Evolutionary conservation across 192 early-diverging fungal genomes (phyloP).

Genomic region (Backusella sp.): DNA sequence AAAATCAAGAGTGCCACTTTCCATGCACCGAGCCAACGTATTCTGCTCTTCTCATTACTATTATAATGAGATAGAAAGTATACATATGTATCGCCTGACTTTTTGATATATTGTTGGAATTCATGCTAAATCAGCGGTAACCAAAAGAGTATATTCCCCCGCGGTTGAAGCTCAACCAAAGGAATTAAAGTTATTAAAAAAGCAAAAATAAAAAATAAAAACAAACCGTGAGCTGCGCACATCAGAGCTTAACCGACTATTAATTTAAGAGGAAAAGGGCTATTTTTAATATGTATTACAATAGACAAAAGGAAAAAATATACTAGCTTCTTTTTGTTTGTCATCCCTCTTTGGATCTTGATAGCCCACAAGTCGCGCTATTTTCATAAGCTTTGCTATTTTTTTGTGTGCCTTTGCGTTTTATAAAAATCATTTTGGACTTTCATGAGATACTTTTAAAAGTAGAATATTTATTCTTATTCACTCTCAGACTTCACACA

Average conservation of each 20-base stretch:
- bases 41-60: background rate
- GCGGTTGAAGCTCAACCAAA: background rate
- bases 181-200: background rate
- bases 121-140: background rate
- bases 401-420: too few relatives aligned
- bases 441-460: too few relatives aligned
- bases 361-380: background rate
- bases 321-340: background rate
- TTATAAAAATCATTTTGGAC: background rate
- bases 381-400: background rate
- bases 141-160: background rate
- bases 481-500: too few relatives aligned
- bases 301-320: background rate
- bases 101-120: background rate
- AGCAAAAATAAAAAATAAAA: background rate
- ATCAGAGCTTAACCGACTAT: background rate
- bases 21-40: background rate
- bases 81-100: background rate
- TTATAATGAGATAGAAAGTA: background rate
- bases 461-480: too few relatives aligned
- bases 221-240: background rate
- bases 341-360: background rate
- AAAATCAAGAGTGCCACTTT: background rate
- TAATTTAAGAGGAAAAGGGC: background rate
- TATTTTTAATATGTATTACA: background rate